These are phyloP conservation scores for Tubosaeta sp. DNA, from an alignment of 768 basidiomycete species.

Conservation along the genomic window DNA sequence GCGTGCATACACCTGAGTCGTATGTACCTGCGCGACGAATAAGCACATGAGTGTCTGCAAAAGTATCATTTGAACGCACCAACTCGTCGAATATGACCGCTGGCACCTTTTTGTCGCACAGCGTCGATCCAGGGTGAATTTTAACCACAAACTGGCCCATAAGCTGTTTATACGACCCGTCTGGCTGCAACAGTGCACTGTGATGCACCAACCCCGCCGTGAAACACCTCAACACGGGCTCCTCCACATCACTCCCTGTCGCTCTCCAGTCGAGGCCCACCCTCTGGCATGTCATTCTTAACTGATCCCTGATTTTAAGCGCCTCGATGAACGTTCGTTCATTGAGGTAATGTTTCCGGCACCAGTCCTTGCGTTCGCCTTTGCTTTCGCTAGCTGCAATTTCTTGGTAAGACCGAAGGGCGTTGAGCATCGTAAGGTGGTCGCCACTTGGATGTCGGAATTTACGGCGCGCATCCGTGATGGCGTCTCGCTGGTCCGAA, in stretches of 20 bases:
- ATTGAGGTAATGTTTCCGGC: constrained; percentile 77
- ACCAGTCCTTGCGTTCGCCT: constrained; percentile 66
- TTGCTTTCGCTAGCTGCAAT: constrained; percentile 48
- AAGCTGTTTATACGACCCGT: constrained; percentile 82
- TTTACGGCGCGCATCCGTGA: constrained; percentile 64
- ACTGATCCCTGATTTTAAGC: constrained; percentile 73
- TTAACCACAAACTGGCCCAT: constrained; percentile 79
- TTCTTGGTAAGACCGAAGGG: constrained; percentile 77
- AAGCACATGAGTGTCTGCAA: not conserved
- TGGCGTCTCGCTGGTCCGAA: constrained; percentile 68
- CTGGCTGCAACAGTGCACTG: constrained; percentile 77
- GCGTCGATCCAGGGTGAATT: constrained; percentile 84
- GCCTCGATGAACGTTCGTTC: constrained; percentile 78
- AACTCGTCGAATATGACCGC: constrained; percentile 94
- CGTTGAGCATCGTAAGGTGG: constrained; percentile 86
- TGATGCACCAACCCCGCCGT: constrained; percentile 77
- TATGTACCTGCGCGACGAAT: constrained; percentile 55
- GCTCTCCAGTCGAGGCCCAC: constrained; percentile 55
- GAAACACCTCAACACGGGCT: constrained; percentile 66
- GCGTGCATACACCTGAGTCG: constrained; percentile 83
- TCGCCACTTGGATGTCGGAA: constrained; percentile 86
- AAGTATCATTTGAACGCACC: constrained; percentile 42
- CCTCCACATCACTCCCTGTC: constrained; percentile 61
- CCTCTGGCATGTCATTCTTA: constrained; percentile 60
- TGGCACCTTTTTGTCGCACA: constrained; percentile 76